A percentile compares a stretch with the other conserved stretches of the same genome.
phyloP scores from a whole-genome alignment of 2,329 filamentous ascomycete species.

The Monilinia polystroma region DNA sequence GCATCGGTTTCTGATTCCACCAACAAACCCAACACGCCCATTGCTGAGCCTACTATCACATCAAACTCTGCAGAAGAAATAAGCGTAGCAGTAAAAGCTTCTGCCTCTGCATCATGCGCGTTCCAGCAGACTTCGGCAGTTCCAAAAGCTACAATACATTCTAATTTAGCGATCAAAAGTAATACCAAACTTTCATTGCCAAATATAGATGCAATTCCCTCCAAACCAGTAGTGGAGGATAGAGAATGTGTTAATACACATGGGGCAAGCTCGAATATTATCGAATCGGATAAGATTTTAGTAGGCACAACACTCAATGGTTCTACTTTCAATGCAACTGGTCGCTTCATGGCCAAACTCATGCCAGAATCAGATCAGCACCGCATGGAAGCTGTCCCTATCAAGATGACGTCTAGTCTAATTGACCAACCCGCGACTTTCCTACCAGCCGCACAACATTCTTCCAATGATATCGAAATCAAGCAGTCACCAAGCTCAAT shows the following conservation, averaged over 20 bases:
- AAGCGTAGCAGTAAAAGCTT: neutral
- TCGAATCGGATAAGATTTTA: neutral
- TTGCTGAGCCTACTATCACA: neutral
- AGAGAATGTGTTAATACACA: neutral
- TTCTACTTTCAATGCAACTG: slow-evolving; percentile 5
- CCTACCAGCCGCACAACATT: slow-evolving; percentile 13
- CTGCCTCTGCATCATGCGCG: neutral
- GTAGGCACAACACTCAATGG: neutral
- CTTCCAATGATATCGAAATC: slow-evolving; percentile 16
- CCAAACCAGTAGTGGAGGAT: neutral
- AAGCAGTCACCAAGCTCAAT: slow-evolving; percentile 23
- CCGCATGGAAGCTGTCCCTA: neutral
- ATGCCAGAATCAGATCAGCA: neutral
- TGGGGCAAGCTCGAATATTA: neutral
- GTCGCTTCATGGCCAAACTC: slow-evolving; percentile 17
- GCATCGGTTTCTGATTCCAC: neutral
- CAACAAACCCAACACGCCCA: neutral
- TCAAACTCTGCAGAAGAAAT: neutral
- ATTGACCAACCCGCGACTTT: neutral
- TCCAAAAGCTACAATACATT: neutral
- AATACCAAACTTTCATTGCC: neutral
- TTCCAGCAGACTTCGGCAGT: neutral
- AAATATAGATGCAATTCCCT: neutral
- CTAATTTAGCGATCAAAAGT: neutral
- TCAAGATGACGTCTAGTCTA: slow-evolving; percentile 1